Evolutionary conservation across 164 flowering plant species (phyloP).

Genomic region (Protea cynaroides): DNA sequence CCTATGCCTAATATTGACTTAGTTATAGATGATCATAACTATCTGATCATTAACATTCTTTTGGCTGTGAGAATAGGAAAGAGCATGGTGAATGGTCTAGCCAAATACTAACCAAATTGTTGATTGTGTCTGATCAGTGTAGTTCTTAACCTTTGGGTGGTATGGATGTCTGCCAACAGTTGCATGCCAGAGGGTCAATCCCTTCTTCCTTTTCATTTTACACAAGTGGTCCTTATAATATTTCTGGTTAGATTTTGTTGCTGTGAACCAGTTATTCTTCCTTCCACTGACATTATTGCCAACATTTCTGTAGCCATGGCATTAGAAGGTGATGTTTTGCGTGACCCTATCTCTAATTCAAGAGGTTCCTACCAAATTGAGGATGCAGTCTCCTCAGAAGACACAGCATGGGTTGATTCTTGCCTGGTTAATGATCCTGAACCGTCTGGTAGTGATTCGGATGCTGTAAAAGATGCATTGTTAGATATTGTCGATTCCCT

Average conservation of each 20-base stretch:
- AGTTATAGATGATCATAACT: too few species aligned
- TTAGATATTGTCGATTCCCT: conserved; percentile 29
- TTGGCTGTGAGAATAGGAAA: too few species aligned
- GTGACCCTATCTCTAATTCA: conserved; percentile 19
- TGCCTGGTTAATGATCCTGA: conserved; percentile 46
- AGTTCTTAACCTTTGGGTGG: too few species aligned
- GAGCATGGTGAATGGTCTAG: too few species aligned
- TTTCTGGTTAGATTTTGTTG: background rate
- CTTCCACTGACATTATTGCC: background rate
- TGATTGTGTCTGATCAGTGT: too few species aligned
- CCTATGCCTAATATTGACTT: too few species aligned
- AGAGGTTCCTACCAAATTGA: conserved; percentile 14
- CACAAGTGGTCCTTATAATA: background rate
- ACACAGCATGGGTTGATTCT: conserved; percentile 68
- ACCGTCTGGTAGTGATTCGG: conserved; percentile 29
- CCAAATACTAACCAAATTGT: too few species aligned
- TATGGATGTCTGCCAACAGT: too few species aligned
- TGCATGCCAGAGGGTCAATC: background rate
- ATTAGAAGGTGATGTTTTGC: conserved; percentile 24
- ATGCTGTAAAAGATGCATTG: conserved; percentile 46
- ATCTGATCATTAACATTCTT: too few species aligned
- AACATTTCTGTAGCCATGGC: conserved; percentile 20
- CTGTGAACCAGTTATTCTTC: background rate
- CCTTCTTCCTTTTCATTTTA: background rate
- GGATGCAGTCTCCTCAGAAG: conserved; percentile 42